phyloP scores from a whole-genome alignment of 2,329 filamentous ascomycete species.

The Venturia carpophila region DNA sequence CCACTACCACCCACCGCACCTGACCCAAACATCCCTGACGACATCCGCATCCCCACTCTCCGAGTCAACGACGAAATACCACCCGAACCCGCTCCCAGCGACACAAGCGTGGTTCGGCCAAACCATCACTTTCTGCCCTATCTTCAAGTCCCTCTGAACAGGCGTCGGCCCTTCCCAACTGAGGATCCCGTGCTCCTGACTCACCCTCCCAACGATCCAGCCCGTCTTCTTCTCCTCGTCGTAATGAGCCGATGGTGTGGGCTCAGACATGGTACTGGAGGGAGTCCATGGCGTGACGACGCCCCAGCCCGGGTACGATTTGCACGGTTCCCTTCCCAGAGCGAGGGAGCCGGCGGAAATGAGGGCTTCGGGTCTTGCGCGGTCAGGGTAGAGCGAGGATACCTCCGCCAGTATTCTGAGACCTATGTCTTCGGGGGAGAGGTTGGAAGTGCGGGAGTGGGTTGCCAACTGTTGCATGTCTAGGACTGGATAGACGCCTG shows the following conservation, averaged over 20 bases:
- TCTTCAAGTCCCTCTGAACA: conserved; percentile 32
- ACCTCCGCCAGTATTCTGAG: conserved; percentile 66
- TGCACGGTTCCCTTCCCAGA: conserved; percentile 64
- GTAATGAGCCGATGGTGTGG: conserved; percentile 20
- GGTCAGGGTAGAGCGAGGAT: conserved; percentile 56
- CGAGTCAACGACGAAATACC: conserved; percentile 67
- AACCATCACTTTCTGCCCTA: conserved; percentile 61
- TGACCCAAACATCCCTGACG: conserved; percentile 65
- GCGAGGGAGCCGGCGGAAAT: conserved; percentile 62
- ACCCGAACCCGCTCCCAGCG: conserved; percentile 60
- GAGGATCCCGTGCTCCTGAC: conserved; percentile 72
- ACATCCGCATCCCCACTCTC: conserved; percentile 45
- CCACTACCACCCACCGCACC: conserved; percentile 60
- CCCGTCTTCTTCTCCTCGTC: conserved; percentile 38
- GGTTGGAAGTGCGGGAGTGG: conserved; percentile 43
- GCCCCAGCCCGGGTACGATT: conserved; percentile 64
- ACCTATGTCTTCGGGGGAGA: conserved; percentile 50
- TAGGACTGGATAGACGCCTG: conserved; percentile 66
- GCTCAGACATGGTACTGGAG: conserved; percentile 20
- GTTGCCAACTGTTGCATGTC: conserved; percentile 75
- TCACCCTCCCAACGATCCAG: conserved; percentile 64
- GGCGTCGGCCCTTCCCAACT: conserved; percentile 45
- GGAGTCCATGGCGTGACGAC: conserved; percentile 32
- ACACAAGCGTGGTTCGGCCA: conserved; percentile 82
- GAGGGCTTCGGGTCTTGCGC: conserved; percentile 56